Percentiles rank a stretch among this genome's conserved stretches.
Conservation (phyloP, 208 protist genomes). For the Leishmania amazonensis region DNA sequence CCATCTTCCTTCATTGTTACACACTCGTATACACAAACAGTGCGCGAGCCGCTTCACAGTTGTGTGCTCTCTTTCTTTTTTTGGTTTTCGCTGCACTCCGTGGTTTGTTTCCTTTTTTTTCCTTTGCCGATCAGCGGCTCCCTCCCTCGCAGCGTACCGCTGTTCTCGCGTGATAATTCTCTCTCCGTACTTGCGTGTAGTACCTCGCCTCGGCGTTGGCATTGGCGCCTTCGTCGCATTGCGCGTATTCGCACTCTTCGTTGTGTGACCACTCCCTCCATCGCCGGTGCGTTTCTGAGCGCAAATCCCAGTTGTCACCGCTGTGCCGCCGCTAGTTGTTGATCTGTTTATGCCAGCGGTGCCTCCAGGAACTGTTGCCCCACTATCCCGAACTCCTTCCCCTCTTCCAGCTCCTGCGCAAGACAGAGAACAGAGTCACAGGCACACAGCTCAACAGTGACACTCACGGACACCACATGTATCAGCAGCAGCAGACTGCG, state of each 20-base stretch:
- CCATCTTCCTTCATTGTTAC: not conserved
- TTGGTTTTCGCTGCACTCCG: constrained; percentile 3
- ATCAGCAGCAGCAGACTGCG: not conserved
- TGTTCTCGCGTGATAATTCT: too few species aligned
- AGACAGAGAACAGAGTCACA: not conserved
- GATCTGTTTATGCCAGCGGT: not conserved
- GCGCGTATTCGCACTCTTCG: not conserved
- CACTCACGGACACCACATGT: not conserved
- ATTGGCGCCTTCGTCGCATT: not conserved
- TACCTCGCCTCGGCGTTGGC: not conserved
- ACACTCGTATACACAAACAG: not conserved
- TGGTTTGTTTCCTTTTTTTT: constrained; percentile 2
- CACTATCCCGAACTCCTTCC: too few species aligned
- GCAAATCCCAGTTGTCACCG: not conserved
- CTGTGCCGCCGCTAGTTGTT: not conserved
- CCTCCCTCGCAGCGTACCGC: too few species aligned
- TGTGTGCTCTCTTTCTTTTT: not conserved
- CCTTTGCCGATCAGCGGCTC: not conserved
- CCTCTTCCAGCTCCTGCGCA: not conserved
- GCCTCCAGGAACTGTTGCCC: too few species aligned
- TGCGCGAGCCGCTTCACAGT: not conserved
- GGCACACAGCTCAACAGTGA: not conserved
- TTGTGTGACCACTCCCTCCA: too few species aligned
- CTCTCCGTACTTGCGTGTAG: too few species aligned
- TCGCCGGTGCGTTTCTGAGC: not conserved